phyloP scores from a whole-genome alignment of 331 rosid genomes.

The Prunus yedoensis region DNA sequence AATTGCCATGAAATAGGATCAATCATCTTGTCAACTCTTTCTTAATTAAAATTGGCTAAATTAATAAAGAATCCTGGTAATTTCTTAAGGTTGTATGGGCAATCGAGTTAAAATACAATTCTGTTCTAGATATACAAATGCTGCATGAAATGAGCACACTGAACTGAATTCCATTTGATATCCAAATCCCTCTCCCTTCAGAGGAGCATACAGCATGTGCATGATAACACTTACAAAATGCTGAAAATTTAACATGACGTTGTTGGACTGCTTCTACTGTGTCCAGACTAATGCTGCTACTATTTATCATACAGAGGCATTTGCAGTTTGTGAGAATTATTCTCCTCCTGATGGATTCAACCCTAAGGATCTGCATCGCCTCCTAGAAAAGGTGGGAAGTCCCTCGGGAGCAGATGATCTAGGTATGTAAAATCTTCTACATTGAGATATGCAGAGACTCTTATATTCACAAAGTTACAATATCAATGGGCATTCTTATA shows the following conservation, averaged over 20 bases:
- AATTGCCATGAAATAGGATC: neutral
- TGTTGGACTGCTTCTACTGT: neutral
- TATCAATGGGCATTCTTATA: neutral
- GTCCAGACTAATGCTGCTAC: conserved; percentile 22
- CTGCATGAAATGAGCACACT: neutral
- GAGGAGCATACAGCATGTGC: neutral
- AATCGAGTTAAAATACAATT: neutral
- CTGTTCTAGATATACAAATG: neutral
- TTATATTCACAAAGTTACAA: neutral
- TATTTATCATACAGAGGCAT: conserved; percentile 70
- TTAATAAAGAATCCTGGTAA: neutral
- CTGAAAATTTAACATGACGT: neutral
- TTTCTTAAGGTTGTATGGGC: conserved; percentile 2
- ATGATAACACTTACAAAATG: neutral
- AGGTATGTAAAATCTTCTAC: conserved; percentile 42
- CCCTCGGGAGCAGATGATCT: conserved; percentile 88
- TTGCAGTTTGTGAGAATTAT: conserved; percentile 95
- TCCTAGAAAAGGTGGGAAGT: conserved; percentile 91
- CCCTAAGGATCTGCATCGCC: conserved; percentile 76
- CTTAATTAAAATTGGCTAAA: neutral
- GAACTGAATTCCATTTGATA: neutral
- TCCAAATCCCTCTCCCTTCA: neutral
- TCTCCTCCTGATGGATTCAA: conserved; percentile 91
- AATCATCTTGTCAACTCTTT: neutral
- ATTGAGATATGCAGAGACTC: conserved; percentile 5